Base-by-base conservation (phyloP, 75 land plant genomes). In the Isoetes taiwanensis region DNA sequence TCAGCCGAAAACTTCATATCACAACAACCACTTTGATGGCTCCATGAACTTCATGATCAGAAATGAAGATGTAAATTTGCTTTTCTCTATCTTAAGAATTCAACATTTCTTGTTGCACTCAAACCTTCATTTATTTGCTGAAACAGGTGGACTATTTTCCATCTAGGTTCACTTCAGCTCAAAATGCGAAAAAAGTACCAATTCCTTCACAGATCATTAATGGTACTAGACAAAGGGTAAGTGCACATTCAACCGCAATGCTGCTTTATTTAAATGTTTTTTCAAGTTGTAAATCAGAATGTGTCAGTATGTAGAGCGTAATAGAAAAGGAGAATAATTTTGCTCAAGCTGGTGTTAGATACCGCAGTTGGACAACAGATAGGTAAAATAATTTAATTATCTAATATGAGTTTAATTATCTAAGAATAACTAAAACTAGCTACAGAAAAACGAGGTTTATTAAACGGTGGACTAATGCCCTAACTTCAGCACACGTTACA, bases 61-160 rank as follows among this genome's bases (percentile, higher is more conserved):
- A 23, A 23, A 46, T 16, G 50, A 46, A n/a, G 50, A 46, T 16
- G 50, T 46, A n/a, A n/a, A n/a, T n/a, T n/a, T n/a, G n/a, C n/a
- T n/a, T n/a, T n/a, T n/a, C n/a, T n/a, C n/a, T n/a, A n/a, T n/a
- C n/a, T 63, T 8, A n/a, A n/a, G 8, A 37, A 37, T 14, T 32
- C 21, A 41, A 17, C 9, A 24, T 57, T 39, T 43, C 26, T 42
- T 35, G 3, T 26, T 1, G 41, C 19, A 23, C 19, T 14, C n/a
- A 34, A 40, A 11, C 10, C 35, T 20, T 56, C 41, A 21, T 43
- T 23, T 39, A 19, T 2, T 2, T 41, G 25, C 41, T 1, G 43
- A 37, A 75, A 35, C 61, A 89, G 96, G 79, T 89, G 39, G 75
- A 89, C 58, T 89, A 89, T 68, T 89, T 87, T 67, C 96, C 96